Evolutionary conservation across 306 rosid genomes (phyloP), one percentile per base, ranked within the genome.

Genomic region (Morella rubra): DNA sequence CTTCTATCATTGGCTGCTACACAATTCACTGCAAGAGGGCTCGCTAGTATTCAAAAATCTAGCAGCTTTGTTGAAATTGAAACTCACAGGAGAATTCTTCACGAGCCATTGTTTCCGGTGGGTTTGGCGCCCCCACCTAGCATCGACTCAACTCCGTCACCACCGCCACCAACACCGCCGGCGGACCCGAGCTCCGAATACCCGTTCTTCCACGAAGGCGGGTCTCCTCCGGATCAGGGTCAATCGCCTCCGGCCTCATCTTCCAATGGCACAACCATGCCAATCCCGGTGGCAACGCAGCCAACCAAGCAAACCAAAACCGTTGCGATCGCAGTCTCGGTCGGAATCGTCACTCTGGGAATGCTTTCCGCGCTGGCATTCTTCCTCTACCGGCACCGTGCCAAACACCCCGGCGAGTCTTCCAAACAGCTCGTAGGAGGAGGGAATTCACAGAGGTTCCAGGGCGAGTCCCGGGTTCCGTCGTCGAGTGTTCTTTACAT

Each of bases 281-380:
- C 91, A 9, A 85, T 84, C 75, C 97, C 97, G 6, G 87, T 86
- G 7, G 90, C 96, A 0, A 83, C 91, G 7, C 92, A 88, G 24
- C 97, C 98, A 0, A 67, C 89, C 3, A 92, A 83, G 72, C 93
- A 90, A 14, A 89, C 96, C 1, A 90, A 90, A 71, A 90, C 84
- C 37, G 89, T 90, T 0, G 97, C 97, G 61, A 90, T 95, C 58
- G 97, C 89, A 15, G 85, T 87, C 85, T 95, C 97, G 12, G 98
- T 95, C 11, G 96, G 95, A 44, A 85, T 95, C 27, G 97, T 95
- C 45, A 89, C 96, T 6, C 93, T 95, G 6, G 98, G 98, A 8
- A 95, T 95, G 98, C 87, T 95, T 54, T 90, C 98, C 1, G 98
- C 91, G 4, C 93, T 95, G 6, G 96, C 97, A 0, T 90, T 92